A percentile compares a stretch with the other conserved stretches of the same genome.
Evolutionary conservation across 768 basidiomycete genomes (phyloP).

Genomic region (Rubroboletus pulcherrimus): DNA sequence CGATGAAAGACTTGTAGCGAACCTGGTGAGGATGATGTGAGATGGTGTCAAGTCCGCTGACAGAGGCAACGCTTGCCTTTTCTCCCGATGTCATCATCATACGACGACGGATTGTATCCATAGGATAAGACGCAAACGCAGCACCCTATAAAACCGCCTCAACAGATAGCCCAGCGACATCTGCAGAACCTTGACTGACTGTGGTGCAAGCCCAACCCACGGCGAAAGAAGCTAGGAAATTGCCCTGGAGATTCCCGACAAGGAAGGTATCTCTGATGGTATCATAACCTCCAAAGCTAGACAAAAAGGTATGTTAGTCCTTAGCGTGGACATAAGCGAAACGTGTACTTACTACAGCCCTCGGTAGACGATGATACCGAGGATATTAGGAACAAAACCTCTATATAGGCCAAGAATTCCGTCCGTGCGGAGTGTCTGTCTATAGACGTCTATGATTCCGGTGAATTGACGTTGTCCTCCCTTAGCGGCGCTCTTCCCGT

Average conservation of each 20-base stretch:
- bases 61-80: slow-evolving; percentile 13
- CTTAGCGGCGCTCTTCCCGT: slow-evolving; percentile 34
- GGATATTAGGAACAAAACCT: slow-evolving; percentile 40
- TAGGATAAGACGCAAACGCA: slow-evolving; percentile 38
- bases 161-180: neutral
- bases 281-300: slow-evolving; percentile 44
- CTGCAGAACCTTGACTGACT: slow-evolving; percentile 16
- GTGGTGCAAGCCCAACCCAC: slow-evolving; percentile 42
- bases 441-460: slow-evolving; percentile 42
- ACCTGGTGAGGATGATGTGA: slow-evolving; percentile 20
- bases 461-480: slow-evolving; percentile 41
- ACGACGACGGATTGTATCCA: slow-evolving; percentile 43
- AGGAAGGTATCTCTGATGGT: slow-evolving; percentile 37
- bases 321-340: neutral
- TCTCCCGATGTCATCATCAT: slow-evolving; percentile 49
- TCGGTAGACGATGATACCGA: slow-evolving; percentile 42
- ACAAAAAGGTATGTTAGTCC: neutral
- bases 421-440: slow-evolving; percentile 39
- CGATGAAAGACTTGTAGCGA: slow-evolving; percentile 38
- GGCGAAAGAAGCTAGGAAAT: slow-evolving; percentile 39
- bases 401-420: slow-evolving; percentile 40
- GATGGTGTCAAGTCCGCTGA: neutral
- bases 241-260: slow-evolving; percentile 36
- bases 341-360: slow-evolving; percentile 38
- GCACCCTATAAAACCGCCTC: slow-evolving; percentile 28